Base-by-base conservation (phyloP, 495 filamentous ascomycete genomes). In the Clavariopsis aquatica region DNA sequence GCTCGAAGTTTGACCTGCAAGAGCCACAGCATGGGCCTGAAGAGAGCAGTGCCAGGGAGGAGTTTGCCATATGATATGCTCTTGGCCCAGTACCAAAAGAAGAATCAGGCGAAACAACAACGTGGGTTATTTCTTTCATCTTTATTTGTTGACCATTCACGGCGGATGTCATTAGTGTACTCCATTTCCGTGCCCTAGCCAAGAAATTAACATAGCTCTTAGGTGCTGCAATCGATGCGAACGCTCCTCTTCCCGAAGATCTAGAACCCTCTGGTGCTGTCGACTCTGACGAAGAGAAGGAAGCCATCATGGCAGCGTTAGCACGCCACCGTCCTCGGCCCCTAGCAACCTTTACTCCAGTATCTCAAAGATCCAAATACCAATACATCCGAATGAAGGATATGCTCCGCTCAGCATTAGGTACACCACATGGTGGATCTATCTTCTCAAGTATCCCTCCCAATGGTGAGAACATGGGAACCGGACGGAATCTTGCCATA, bases 71-170 rank as follows among this genome's bases (percentile, higher is more conserved):
- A 98, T 73, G 93, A 98, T 75, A 92, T 94, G 85, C 79, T 98
- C 26, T 83, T 98, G 23, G 85, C 90, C 28, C 89, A 91, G 19
- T 98, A 98, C 75, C 94, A 98, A 79, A 97, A 97, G 82, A 96
- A 96, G 81, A 98, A 98, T 73, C 94, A 98, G 77, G 94, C 94
- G 13, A 93, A 95, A 70, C 90, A 94, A 78, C 93, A 97, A 74
- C 95, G 90, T 92, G 83, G 67, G 83, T 78, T 27, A 6, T 26
- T 15, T 23, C 17, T 3, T 9, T 52, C 49, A 10, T 52, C 23
- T 52, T 5, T 52, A 23, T 20, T 22, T 5, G 12, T 26, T 52
- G n/a, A n/a, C n/a, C n/a, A n/a, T n/a, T n/a, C n/a, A n/a, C n/a
- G n/a, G n/a, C n/a, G n/a, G n/a, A n/a, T n/a, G n/a, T n/a, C n/a